phyloP scores from a whole-genome alignment of 2,329 filamentous ascomycete genomes.

The Neopestalotiopsis rosae region DNA sequence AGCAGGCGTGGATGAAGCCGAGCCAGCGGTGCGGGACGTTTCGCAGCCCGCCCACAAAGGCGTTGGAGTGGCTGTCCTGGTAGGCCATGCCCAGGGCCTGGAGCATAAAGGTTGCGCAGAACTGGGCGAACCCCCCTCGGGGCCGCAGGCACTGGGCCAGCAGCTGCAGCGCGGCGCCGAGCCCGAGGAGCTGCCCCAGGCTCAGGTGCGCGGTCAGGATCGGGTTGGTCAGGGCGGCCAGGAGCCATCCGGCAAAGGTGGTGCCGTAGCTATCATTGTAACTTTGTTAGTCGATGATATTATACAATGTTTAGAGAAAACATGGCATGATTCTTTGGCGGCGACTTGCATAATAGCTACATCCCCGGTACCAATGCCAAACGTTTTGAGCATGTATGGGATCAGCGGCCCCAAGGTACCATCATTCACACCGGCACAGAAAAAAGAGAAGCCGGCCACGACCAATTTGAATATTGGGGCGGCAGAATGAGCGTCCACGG shows the following conservation, averaged over 20 bases:
- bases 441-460: slow-evolving; percentile 66
- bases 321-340: not conserved
- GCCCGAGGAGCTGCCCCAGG: slow-evolving; percentile 59
- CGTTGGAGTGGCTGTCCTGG: slow-evolving; percentile 68
- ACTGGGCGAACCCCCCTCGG: slow-evolving; percentile 63
- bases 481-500: slow-evolving; percentile 26
- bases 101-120: slow-evolving; percentile 62
- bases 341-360: slow-evolving; percentile 34
- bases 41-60: slow-evolving; percentile 58
- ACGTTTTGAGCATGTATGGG: slow-evolving; percentile 65
- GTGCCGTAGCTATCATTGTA: slow-evolving; percentile 52
- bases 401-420: slow-evolving; percentile 67
- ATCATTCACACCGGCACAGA: slow-evolving; percentile 69
- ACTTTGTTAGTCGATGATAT: not conserved
- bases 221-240: slow-evolving; percentile 62
- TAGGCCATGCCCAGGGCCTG: slow-evolving; percentile 65
- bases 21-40: slow-evolving; percentile 63
- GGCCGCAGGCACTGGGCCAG: slow-evolving; percentile 57
- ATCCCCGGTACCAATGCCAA: slow-evolving; percentile 44
- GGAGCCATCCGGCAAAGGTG: slow-evolving; percentile 65
- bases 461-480: slow-evolving; percentile 52
- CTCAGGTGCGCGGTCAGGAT: slow-evolving; percentile 56
- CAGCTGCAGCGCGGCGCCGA: slow-evolving; percentile 62
- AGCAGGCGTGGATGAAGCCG: slow-evolving; percentile 69
- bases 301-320: not conserved